Conservation (phyloP, 805 yeast genomes). For the Lachancea sp. region DNA sequence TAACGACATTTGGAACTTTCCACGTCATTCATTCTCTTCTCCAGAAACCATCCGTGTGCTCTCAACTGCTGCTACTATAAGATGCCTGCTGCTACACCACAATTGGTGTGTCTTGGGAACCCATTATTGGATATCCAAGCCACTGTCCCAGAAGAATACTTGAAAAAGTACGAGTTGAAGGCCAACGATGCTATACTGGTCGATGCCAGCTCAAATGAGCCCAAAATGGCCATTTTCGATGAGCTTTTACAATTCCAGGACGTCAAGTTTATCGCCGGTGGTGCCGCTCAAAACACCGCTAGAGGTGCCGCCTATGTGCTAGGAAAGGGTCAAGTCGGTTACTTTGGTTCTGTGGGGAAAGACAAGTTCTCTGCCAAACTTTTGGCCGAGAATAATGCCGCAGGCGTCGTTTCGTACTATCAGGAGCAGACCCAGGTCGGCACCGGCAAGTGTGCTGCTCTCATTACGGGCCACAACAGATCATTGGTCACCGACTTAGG, state of each 20-base stretch:
- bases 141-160: slow-evolving; percentile 58
- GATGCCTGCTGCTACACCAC: slow-evolving; percentile 11
- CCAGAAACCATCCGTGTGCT: too few species aligned
- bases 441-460: slow-evolving; percentile 98
- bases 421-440: slow-evolving; percentile 68
- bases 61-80: too few species aligned
- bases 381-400: slow-evolving; percentile 72
- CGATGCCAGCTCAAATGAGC: slow-evolving; percentile 50
- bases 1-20: too few species aligned
- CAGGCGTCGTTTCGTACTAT: slow-evolving; percentile 84
- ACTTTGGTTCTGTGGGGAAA: slow-evolving; percentile 94
- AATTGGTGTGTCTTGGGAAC: slow-evolving; percentile 80
- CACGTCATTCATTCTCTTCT: too few species aligned
- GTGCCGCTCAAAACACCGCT: slow-evolving; percentile 99
- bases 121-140: slow-evolving; percentile 87
- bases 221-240: slow-evolving; percentile 78
- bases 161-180: slow-evolving; percentile 76
- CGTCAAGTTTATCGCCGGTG: slow-evolving; percentile 85
- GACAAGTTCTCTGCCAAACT: slow-evolving; percentile 82
- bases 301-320: slow-evolving; percentile 95
- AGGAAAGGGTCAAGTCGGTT: slow-evolving; percentile 75
- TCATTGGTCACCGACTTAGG: slow-evolving; percentile 93
- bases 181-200: slow-evolving; percentile 88
- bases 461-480: slow-evolving; percentile 81
- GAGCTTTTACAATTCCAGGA: slow-evolving; percentile 61